Percentiles rank a stretch among this genome's conserved stretches.
Conservation (phyloP, 2,329 filamentous ascomycete genomes). For the Verticillium nubilum region DNA sequence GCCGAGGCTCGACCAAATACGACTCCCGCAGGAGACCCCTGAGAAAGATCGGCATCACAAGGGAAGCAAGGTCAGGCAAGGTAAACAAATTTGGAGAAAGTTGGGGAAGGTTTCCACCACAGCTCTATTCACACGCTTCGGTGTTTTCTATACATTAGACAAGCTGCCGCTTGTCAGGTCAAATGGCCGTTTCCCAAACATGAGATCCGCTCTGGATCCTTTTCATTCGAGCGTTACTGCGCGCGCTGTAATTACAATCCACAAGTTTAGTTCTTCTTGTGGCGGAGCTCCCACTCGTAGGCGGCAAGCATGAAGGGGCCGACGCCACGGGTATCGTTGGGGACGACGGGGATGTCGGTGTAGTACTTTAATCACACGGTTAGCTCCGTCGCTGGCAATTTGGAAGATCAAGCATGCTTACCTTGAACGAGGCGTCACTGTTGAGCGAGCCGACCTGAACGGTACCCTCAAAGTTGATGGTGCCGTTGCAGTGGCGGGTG, state of each 20-base stretch:
- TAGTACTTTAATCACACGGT: slow-evolving; percentile 3
- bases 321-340: slow-evolving; percentile 9
- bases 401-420: slow-evolving; percentile 18
- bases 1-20: not conserved
- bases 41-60: not conserved
- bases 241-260: not conserved
- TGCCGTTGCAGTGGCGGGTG: slow-evolving; percentile 38
- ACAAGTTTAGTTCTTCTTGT: slow-evolving; percentile 1
- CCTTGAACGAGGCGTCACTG: slow-evolving; percentile 43
- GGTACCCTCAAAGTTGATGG: slow-evolving; percentile 44
- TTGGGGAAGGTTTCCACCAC: not conserved
- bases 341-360: slow-evolving; percentile 5
- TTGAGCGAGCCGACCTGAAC: slow-evolving; percentile 46
- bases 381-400: not conserved
- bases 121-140: not conserved
- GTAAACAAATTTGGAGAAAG: not conserved
- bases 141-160: not conserved
- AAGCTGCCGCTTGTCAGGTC: not conserved
- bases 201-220: not conserved
- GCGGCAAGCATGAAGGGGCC: slow-evolving; percentile 8
- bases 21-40: not conserved
- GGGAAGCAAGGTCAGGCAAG: not conserved
- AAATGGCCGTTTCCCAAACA: not conserved
- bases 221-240: not conserved
- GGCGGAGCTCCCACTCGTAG: slow-evolving; percentile 10